Evolutionary conservation across 331 rosid species (phyloP).

Genomic region (Pyrus hybrid): DNA sequence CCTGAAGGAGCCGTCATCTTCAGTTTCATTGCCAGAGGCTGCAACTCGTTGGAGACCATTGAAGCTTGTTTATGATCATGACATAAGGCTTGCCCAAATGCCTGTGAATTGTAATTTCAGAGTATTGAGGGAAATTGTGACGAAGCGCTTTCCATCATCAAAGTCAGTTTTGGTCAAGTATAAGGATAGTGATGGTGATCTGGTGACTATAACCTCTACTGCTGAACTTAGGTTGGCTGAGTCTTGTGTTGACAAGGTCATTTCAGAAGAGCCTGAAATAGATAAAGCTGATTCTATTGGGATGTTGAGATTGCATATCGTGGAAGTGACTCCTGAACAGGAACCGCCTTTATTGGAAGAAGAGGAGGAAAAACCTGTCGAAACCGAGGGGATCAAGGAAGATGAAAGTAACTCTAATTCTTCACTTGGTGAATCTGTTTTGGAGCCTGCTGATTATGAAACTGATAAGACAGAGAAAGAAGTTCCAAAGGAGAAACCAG

Average conservation of each 20-base stretch:
- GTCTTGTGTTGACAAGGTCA: slow-evolving; percentile 54
- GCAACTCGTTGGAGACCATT: slow-evolving; percentile 55
- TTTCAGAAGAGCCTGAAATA: slow-evolving; percentile 40
- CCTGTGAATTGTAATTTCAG: slow-evolving; percentile 71
- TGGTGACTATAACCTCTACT: slow-evolving; percentile 86
- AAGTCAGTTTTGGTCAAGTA: slow-evolving; percentile 84
- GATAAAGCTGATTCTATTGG: slow-evolving; percentile 50
- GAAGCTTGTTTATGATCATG: slow-evolving; percentile 97
- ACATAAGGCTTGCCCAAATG: slow-evolving; percentile 89
- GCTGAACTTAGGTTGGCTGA: slow-evolving; percentile 84
- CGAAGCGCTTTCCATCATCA: slow-evolving; percentile 80
- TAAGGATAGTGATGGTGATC: slow-evolving; percentile 83
- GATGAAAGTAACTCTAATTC: slow-evolving; percentile 54
- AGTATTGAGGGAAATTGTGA: slow-evolving; percentile 63
- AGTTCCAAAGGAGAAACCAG: slow-evolving; percentile 51
- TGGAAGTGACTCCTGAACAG: slow-evolving; percentile 90
- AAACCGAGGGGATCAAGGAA: slow-evolving; percentile 52
- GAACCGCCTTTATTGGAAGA: slow-evolving; percentile 88
- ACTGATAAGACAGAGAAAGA: slow-evolving; percentile 55
- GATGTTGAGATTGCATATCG: slow-evolving; percentile 73
- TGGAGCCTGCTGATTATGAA: slow-evolving; percentile 47
- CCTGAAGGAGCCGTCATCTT: slow-evolving; percentile 33
- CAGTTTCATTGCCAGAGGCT: slow-evolving; percentile 22
- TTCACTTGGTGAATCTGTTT: slow-evolving; percentile 55
- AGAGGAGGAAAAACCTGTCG: slow-evolving; percentile 73